A percentile compares a stretch with the other conserved stretches of the same genome.
phyloP scores from a whole-genome alignment of 2,329 filamentous ascomycete species.

The Fusarium lyarnte region DNA sequence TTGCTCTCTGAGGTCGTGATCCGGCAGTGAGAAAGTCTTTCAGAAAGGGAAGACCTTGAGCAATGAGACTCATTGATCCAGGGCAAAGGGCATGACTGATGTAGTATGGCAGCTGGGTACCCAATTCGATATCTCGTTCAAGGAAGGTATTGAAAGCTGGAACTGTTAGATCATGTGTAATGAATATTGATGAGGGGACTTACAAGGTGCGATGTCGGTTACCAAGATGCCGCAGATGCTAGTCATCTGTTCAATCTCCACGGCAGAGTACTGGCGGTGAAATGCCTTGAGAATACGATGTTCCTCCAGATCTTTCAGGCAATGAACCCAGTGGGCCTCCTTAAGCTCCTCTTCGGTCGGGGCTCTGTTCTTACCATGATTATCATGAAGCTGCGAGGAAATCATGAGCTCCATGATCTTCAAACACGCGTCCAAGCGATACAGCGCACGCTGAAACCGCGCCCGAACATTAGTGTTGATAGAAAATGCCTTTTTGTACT shows the following conservation, averaged over 20 bases:
- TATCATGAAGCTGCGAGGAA: background rate
- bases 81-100: background rate
- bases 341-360: background rate
- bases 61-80: background rate
- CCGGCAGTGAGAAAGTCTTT: conserved; percentile 1
- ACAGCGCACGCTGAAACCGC: conserved; percentile 11
- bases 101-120: background rate
- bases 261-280: background rate
- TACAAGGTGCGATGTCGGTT: background rate
- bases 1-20: background rate
- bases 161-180: background rate
- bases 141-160: conserved; percentile 16
- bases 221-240: background rate
- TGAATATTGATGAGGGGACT: background rate
- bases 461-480: background rate
- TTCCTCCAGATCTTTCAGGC: background rate
- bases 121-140: conserved; percentile 10
- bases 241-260: conserved; percentile 7
- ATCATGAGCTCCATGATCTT: background rate
- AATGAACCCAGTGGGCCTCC: background rate
- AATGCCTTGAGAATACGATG: background rate
- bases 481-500: background rate
- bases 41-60: background rate
- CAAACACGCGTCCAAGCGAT: background rate
- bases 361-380: background rate